phyloP scores from a whole-genome alignment of 2,329 filamentous ascomycete genomes.

The Trichoderma breve region DNA sequence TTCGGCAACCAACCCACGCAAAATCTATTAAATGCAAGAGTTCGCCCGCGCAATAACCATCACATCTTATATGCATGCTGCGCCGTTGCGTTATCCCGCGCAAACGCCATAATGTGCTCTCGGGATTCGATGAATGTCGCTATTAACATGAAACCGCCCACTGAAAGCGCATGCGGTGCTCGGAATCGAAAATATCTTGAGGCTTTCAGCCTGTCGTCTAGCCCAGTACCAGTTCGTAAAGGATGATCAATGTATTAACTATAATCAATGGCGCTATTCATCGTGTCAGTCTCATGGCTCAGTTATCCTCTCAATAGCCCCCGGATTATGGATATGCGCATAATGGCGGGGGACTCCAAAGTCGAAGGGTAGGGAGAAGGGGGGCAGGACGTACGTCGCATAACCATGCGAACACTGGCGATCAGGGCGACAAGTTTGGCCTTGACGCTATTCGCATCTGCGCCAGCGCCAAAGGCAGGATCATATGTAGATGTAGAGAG shows the following conservation, averaged over 20 bases:
- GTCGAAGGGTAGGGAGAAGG: not conserved
- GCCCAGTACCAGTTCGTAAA: slow-evolving; percentile 67
- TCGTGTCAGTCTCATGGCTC: not conserved
- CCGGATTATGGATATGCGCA: not conserved
- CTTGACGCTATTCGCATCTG: slow-evolving; percentile 72
- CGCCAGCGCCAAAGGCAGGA: slow-evolving; percentile 70
- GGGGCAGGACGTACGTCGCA: slow-evolving; percentile 65
- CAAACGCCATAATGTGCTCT: not conserved
- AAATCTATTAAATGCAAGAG: not conserved
- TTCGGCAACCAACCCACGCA: not conserved
- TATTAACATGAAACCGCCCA: not conserved
- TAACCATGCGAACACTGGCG: slow-evolving; percentile 83
- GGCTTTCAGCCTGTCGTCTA: not conserved
- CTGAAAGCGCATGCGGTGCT: not conserved
- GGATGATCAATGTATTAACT: slow-evolving; percentile 77
- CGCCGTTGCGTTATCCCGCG: not conserved
- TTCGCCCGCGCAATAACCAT: not conserved
- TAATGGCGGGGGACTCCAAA: not conserved
- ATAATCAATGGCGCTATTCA: slow-evolving; percentile 76
- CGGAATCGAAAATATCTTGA: not conserved
- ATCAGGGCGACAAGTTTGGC: slow-evolving; percentile 87
- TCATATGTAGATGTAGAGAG: slow-evolving; percentile 71
- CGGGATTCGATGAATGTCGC: not conserved
- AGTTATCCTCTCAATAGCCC: not conserved
- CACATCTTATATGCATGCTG: not conserved